Evolutionary conservation across 805 yeast genomes (phyloP).

Genomic region (Ogataea populi-albae): DNA sequence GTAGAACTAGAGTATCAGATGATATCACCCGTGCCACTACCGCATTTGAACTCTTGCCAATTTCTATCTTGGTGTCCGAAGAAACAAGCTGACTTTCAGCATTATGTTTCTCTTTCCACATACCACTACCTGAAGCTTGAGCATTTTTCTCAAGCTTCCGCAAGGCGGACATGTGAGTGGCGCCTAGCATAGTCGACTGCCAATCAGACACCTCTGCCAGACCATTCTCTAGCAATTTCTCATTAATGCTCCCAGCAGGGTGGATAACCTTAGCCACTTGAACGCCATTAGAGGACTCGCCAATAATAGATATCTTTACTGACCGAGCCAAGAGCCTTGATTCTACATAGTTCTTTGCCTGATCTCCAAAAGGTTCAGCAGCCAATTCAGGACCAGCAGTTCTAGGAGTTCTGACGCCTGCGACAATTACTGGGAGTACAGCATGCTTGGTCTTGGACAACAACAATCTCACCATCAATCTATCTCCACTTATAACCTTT

Average conservation of each 20-base stretch:
- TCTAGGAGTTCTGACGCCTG: slow-evolving; percentile 74
- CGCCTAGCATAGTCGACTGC: slow-evolving; percentile 71
- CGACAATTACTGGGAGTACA: slow-evolving; percentile 59
- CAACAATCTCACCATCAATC: slow-evolving; percentile 59
- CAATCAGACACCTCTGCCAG: slow-evolving; percentile 75
- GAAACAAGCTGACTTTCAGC: slow-evolving; percentile 12
- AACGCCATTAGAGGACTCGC: slow-evolving; percentile 59
- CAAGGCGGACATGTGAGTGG: slow-evolving; percentile 55
- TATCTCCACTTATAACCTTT: slow-evolving; percentile 74
- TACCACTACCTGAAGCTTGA: slow-evolving; percentile 49
- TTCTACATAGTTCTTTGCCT: slow-evolving; percentile 63
- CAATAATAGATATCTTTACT: slow-evolving; percentile 55
- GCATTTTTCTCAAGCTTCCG: slow-evolving; percentile 68
- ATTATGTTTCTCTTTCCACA: slow-evolving; percentile 46
- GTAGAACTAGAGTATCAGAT: slow-evolving; percentile 63
- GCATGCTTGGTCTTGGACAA: slow-evolving; percentile 50
- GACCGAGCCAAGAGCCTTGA: slow-evolving; percentile 59
- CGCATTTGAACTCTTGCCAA: slow-evolving; percentile 54
- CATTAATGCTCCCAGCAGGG: slow-evolving; percentile 76
- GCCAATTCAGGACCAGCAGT: slow-evolving; percentile 45
- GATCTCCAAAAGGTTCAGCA: slow-evolving; percentile 63
- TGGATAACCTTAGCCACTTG: slow-evolving; percentile 59
- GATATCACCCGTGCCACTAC: slow-evolving; percentile 59
- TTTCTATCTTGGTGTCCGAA: slow-evolving; percentile 29
- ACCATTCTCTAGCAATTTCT: slow-evolving; percentile 64